Conservation (phyloP, 2,329 filamentous ascomycete species). For the Hyphodiscus sp. region DNA sequence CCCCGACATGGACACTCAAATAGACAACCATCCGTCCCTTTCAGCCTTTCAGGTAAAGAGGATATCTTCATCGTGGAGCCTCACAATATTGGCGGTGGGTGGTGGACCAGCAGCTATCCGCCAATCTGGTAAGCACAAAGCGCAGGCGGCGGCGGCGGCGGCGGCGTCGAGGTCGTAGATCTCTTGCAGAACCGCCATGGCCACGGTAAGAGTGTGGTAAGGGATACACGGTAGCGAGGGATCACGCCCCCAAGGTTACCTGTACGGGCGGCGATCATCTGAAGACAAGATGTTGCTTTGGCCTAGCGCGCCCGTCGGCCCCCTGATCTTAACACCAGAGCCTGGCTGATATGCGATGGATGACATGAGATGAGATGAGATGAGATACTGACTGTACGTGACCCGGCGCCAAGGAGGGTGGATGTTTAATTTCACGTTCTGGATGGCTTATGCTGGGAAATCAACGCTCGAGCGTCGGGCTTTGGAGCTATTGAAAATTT, state of each 20-base stretch:
- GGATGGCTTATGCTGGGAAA: too few relatives aligned
- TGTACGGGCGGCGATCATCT: slow-evolving; percentile 17
- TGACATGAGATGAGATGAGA: slow-evolving; percentile 3
- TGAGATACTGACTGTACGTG: too few relatives aligned
- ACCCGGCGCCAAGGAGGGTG: slow-evolving; percentile 2
- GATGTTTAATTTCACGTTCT: slow-evolving; percentile 11
- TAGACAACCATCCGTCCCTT: too few relatives aligned
- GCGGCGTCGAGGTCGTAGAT: slow-evolving; percentile 14
- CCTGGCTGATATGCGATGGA: slow-evolving; percentile 13
- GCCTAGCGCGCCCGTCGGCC: not conserved
- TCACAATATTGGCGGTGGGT: not conserved
- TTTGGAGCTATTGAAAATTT: too few relatives aligned
- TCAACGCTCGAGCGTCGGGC: too few relatives aligned
- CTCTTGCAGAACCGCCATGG: slow-evolving; percentile 8
- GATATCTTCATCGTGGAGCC: too few relatives aligned
- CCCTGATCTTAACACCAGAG: not conserved
- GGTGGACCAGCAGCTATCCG: slow-evolving; percentile 13
- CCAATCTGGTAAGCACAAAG: slow-evolving; percentile 14
- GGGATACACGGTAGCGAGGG: too few relatives aligned
- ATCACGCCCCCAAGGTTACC: too few relatives aligned
- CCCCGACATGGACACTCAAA: too few relatives aligned
- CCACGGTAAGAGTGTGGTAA: slow-evolving; percentile 13
- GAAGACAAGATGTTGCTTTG: slow-evolving; percentile 8
- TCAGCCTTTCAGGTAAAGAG: not conserved
- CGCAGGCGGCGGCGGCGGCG: slow-evolving; percentile 12